Base-by-base conservation (phyloP, 2,329 filamentous ascomycete species). In the Hirsutella thompsonii region DNA sequence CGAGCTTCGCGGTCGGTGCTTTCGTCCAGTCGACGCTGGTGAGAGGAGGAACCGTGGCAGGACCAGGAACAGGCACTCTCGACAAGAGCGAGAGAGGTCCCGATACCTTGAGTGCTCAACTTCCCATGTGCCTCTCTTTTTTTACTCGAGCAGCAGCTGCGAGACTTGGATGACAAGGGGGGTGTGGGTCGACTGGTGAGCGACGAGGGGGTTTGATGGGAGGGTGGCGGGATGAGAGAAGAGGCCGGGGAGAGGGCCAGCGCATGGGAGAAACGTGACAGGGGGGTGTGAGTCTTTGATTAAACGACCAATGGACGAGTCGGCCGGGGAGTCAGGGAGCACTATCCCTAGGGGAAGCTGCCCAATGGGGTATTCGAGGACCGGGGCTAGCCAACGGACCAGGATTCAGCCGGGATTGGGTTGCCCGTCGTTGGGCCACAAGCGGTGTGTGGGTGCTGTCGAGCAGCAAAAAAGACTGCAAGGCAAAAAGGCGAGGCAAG, bases 231-330 rank as follows among this genome's bases (percentile, higher is more conserved):
- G 50, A 50, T 38, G 43, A 48, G 49, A 43, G 45, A 53, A 51
- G 50, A 43, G 47, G 46, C 52, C 47, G 49, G 53, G 53, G 48
- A 23, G 61, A 60, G 2, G 36, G 42, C 67, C 66, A 63, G 51
- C 59, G 64, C 66, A 70, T 70, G 64, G 64, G 59, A 64, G 60
- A 67, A 67, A 66, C 58, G 63, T 65, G 66, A 68, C 63, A 67
- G 59, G 66, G 23, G 66, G 54, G 55, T 52, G 49, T 54, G 60
- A 60, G 62, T 59, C 62, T 64, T 63, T 64, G 61, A 73, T 72
- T 64, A 67, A 64, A 56, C 60, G 61, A 50, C 70, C 70, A 74
- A 73, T 74, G 59, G 62, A 54, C 52, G 55, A 45, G 42, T 48
- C 49, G 52, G 42, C 47, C 51, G 44, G 49, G 58, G 57, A 57